Evolutionary conservation across 225 moss, liverwort and hornwort species (phyloP), one percentile per base, ranked within the genome.

Genomic region (Bryum argenteum): DNA sequence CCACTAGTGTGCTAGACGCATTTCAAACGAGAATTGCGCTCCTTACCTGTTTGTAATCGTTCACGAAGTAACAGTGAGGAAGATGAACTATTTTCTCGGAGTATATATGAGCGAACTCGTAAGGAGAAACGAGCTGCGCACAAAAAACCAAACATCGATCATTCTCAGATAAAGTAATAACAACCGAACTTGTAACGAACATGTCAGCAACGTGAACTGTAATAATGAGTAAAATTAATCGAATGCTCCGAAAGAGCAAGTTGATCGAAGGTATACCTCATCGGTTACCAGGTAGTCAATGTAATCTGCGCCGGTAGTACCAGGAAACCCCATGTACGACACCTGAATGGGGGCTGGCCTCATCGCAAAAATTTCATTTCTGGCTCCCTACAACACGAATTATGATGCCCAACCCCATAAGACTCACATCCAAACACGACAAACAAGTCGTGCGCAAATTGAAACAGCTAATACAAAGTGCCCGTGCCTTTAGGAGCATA

Each of bases 251-350:
- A 26, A 71, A 40, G 59, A 50, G 33, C 20, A 23, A 65, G 45
- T 42, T 41, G n/a, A 33, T 54, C 13, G 14, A 44, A 45, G 53
- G 44, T 68, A 57, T 83, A 98, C 98, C 89, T 94, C 98, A 74
- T 98, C 98, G 37, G 98, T 89, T 63, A 94, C 92, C 58, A 94
- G 67, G 62, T 98, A 98, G 66, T 98, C 92, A 45, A 98, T 94
- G 66, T 98, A 98, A 28, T 89, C 91, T 58, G 98, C 94, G 41
- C 98, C 98, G 48, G 92, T 98, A 58, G 98, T 98, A 19, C 98
- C 98, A 23, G 98, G 98, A 79, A 98, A 98, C 38, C 98, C 98
- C 92, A 98, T 98, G 37, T 98, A 98, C 11, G 98, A 98, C 61
- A 98, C 89, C 77, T 98, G 98, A 72, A 98, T 88, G 11, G 98